phyloP scores from a whole-genome alignment of 495 filamentous ascomycete species.

The Chaetomium tenue region DNA sequence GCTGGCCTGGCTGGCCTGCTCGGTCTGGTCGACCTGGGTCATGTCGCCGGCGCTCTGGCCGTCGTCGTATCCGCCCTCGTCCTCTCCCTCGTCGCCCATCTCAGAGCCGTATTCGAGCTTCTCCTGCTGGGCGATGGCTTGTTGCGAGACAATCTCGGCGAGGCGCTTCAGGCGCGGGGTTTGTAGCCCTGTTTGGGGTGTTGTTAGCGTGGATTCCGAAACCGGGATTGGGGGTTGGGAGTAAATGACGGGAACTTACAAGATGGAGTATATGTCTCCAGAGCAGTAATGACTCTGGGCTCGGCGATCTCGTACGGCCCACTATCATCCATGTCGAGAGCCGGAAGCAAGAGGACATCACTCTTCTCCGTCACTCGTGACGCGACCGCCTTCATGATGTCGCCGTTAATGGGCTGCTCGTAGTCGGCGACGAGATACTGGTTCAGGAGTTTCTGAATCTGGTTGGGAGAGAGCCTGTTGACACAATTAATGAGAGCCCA shows the following conservation, averaged over 20 bases:
- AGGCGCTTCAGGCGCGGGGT: slow-evolving; percentile 89
- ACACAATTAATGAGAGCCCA: slow-evolving; percentile 23
- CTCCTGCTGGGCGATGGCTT: slow-evolving; percentile 91
- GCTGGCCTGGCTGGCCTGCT: slow-evolving; percentile 1
- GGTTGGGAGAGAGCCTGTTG: slow-evolving; percentile 86
- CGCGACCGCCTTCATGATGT: slow-evolving; percentile 99
- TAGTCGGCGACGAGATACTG: slow-evolving; percentile 99
- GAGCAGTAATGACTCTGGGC: slow-evolving; percentile 87
- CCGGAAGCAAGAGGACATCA: slow-evolving; percentile 85
- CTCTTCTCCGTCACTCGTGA: slow-evolving; percentile 97
- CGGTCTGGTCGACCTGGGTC: slow-evolving; percentile 46
- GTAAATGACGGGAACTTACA: slow-evolving; percentile 56
- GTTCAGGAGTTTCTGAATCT: slow-evolving; percentile 98
- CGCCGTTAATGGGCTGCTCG: slow-evolving; percentile 98
- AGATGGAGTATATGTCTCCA: slow-evolving; percentile 97
- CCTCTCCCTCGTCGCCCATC: slow-evolving; percentile 43
- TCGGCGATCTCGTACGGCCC: slow-evolving; percentile 99
- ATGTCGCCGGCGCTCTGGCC: slow-evolving; percentile 40
- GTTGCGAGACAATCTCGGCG: slow-evolving; percentile 94
- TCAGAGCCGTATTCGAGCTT: slow-evolving; percentile 59
- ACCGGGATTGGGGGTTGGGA: background rate
- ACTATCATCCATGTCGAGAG: slow-evolving; percentile 98
- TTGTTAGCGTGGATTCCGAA: slow-evolving; percentile 19
- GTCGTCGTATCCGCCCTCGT: slow-evolving; percentile 34
- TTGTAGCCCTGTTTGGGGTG: slow-evolving; percentile 69